Conservation (phyloP, 208 protist species). For the Crithidia expoeki region DNA sequence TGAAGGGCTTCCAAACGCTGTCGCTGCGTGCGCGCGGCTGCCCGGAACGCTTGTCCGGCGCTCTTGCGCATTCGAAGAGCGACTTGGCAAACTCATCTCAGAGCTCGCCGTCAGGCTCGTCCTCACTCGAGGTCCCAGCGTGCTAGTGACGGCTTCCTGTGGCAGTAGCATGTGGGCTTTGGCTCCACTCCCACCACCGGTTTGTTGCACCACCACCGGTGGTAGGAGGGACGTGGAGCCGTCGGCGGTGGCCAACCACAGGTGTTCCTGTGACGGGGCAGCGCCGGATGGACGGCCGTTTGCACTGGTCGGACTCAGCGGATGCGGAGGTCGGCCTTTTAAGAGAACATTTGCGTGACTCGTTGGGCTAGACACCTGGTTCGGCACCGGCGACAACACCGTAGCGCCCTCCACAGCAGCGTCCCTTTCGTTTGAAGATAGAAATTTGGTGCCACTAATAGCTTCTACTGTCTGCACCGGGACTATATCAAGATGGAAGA, state of each 20-base stretch:
- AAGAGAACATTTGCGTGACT: background rate
- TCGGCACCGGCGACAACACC: background rate
- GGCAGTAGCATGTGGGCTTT: slow-evolving; percentile 32
- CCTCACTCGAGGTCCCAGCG: slow-evolving; percentile 16
- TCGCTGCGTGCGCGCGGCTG: background rate
- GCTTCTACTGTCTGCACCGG: background rate
- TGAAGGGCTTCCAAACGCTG: background rate
- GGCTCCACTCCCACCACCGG: slow-evolving; percentile 5
- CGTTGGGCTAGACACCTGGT: background rate
- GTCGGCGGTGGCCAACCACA: background rate
- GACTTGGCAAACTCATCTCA: background rate
- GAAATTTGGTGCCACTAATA: background rate
- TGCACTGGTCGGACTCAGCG: background rate
- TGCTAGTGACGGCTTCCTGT: slow-evolving; percentile 16
- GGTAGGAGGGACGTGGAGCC: background rate
- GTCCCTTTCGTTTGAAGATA: too few species aligned
- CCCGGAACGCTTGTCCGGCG: background rate
- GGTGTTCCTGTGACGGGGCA: background rate
- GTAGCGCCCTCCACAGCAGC: too few species aligned
- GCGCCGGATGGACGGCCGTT: background rate
- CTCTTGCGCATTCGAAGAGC: background rate
- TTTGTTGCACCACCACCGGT: slow-evolving; percentile 19
- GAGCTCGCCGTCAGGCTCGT: background rate
- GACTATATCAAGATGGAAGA: slow-evolving; percentile 11
- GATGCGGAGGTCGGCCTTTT: background rate